Percentiles rank a stretch among this genome's conserved stretches.
These are phyloP conservation scores for Brassica cretica DNA, from an alignment of 345 rosid species.

Conservation along the genomic window DNA sequence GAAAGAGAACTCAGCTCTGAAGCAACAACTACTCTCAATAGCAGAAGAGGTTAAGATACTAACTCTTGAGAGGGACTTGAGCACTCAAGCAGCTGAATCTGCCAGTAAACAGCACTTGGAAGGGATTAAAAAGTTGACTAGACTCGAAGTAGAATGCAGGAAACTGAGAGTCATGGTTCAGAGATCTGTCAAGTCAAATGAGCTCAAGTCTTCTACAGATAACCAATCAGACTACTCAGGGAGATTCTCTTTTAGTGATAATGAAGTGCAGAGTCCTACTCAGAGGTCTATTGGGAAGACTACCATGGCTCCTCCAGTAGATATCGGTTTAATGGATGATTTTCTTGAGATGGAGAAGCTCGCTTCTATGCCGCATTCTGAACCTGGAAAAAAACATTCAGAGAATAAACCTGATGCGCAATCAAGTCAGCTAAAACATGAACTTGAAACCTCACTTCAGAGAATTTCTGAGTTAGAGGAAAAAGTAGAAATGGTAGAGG, in stretches of 20 bases:
- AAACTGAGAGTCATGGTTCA: constrained; percentile 58
- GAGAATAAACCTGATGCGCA: constrained; percentile 41
- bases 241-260: constrained; percentile 51
- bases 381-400: constrained; percentile 39
- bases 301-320: constrained; percentile 44
- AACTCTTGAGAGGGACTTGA: constrained; percentile 78
- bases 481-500: constrained; percentile 49
- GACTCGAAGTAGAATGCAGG: constrained; percentile 77
- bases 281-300: constrained; percentile 43
- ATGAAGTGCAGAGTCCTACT: constrained; percentile 49
- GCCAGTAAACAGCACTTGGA: constrained; percentile 90
- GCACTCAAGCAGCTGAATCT: constrained; percentile 82
- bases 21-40: constrained; percentile 51
- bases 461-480: constrained; percentile 65
- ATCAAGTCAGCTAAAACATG: constrained; percentile 44
- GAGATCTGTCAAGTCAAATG: constrained; percentile 56
- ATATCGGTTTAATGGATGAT: constrained; percentile 87
- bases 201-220: constrained; percentile 60
- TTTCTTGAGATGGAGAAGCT: constrained; percentile 95
- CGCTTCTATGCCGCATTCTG: constrained; percentile 56
- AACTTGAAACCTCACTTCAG: constrained; percentile 50
- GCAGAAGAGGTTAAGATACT: constrained; percentile 60
- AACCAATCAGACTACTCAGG: constrained; percentile 72
- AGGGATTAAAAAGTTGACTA: constrained; percentile 73
- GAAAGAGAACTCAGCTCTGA: constrained; percentile 65